phyloP scores from a whole-genome alignment of 176 grass and related monocot species.

The Raddia guianensis region DNA sequence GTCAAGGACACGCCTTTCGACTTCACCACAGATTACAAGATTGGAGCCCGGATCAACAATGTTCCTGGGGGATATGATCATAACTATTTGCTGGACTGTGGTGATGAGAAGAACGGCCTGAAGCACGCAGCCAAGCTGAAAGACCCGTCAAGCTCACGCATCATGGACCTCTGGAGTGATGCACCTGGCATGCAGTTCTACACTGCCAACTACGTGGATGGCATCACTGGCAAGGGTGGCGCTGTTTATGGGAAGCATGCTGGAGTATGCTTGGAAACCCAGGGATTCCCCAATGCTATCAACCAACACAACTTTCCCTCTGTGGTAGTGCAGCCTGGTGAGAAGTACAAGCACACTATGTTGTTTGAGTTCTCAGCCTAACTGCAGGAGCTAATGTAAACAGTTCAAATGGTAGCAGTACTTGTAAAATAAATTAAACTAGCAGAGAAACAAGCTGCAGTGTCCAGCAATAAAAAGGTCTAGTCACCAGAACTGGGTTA shows the following conservation, averaged over 20 bases:
- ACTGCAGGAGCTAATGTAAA: conserved; percentile 11
- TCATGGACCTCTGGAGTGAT: conserved; percentile 70
- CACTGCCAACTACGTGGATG: conserved; percentile 69
- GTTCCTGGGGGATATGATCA: conserved; percentile 68
- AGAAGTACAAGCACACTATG: conserved; percentile 85
- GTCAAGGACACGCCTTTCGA: conserved; percentile 70
- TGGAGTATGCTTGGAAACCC: conserved; percentile 87
- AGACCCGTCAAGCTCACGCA: conserved; percentile 50
- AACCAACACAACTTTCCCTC: conserved; percentile 73
- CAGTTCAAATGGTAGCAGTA: conserved; percentile 7
- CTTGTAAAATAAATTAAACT: conserved; percentile 44
- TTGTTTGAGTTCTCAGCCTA: conserved; percentile 65
- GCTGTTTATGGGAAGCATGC: conserved; percentile 64
- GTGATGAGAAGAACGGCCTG: conserved; percentile 66
- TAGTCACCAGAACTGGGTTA: neutral
- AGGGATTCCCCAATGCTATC: conserved; percentile 93
- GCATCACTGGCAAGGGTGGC: conserved; percentile 67
- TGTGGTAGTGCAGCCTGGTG: conserved; percentile 65
- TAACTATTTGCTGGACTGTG: conserved; percentile 67
- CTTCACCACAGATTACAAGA: conserved; percentile 60
- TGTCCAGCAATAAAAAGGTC: neutral
- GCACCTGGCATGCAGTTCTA: conserved; percentile 90
- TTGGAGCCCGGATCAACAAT: conserved; percentile 55
- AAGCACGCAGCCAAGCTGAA: conserved; percentile 71
- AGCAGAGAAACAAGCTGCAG: conserved; percentile 17